Percentiles rank a stretch among this genome's conserved stretches.
Evolutionary conservation across 2,329 filamentous ascomycete species (phyloP).

Genomic region (Arthrobotrys musiformis): DNA sequence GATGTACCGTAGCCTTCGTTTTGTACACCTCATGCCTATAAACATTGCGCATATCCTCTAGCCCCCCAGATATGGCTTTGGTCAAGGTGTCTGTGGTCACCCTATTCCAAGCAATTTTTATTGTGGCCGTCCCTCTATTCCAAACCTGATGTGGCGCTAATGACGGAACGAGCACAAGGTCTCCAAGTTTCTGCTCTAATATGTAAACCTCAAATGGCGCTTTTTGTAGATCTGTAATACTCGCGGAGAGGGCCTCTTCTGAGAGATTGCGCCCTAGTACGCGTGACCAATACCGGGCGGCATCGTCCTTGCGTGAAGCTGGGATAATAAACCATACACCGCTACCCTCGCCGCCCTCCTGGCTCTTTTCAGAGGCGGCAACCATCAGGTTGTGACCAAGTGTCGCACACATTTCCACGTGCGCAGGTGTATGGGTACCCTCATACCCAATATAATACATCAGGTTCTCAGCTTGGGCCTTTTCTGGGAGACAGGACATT

Average conservation of each 20-base stretch:
- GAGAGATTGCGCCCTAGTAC: slow-evolving; percentile 95
- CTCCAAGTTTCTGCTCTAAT: slow-evolving; percentile 87
- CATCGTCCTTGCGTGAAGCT: slow-evolving; percentile 86
- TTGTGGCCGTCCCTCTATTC: slow-evolving; percentile 94
- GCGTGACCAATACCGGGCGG: slow-evolving; percentile 92
- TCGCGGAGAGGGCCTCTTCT: slow-evolving; percentile 95
- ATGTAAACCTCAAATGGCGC: slow-evolving; percentile 93
- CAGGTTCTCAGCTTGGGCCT: slow-evolving; percentile 93
- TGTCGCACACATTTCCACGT: slow-evolving; percentile 97
- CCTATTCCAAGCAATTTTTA: slow-evolving; percentile 98
- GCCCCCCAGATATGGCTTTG: slow-evolving; percentile 83
- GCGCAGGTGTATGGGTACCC: slow-evolving; percentile 93
- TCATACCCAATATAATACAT: slow-evolving; percentile 99
- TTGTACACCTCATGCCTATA: slow-evolving; percentile 99
- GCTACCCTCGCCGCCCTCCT: slow-evolving; percentile 83
- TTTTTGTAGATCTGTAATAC: slow-evolving; percentile 93
- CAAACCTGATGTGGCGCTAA: slow-evolving; percentile 96
- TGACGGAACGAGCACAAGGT: slow-evolving; percentile 92
- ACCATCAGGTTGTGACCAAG: slow-evolving; percentile 99
- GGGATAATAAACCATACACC: slow-evolving; percentile 99
- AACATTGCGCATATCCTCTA: slow-evolving; percentile 87
- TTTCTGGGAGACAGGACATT: slow-evolving; percentile 87
- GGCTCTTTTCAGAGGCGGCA: slow-evolving; percentile 78
- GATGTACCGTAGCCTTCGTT: slow-evolving; percentile 95
- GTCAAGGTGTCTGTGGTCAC: slow-evolving; percentile 92